Percentiles rank a stretch among this genome's conserved stretches.
Conservation (phyloP, 805 yeast genomes). For the Candida pseudofarinosa region DNA sequence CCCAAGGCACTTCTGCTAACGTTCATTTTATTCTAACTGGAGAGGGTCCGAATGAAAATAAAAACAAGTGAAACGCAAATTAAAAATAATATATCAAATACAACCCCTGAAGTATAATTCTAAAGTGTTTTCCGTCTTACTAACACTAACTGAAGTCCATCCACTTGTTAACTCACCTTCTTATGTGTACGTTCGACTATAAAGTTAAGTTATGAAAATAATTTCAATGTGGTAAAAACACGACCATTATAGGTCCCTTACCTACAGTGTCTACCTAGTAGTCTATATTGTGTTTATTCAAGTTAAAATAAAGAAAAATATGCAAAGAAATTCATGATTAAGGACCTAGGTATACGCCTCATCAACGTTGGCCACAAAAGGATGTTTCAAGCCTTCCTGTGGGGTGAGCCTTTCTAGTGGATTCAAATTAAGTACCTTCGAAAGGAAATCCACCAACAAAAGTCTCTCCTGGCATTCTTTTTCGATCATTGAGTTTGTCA, state of each 20-base stretch:
- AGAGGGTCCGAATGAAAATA: too few species aligned
- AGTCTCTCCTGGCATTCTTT: conserved; percentile 70
- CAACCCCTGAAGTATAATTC: neutral
- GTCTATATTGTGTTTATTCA: neutral
- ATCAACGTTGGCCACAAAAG: conserved; percentile 57
- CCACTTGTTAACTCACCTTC: neutral
- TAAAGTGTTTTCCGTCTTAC: too few species aligned
- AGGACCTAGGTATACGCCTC: neutral
- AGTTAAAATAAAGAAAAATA: neutral
- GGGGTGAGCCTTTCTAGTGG: conserved; percentile 97
- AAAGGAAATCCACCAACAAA: conserved; percentile 70
- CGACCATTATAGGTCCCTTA: neutral
- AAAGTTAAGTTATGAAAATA: neutral
- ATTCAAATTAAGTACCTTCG: conserved; percentile 74
- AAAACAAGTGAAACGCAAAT: too few species aligned
- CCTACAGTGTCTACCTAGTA: too few species aligned
- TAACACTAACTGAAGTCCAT: neutral
- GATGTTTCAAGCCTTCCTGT: conserved; percentile 89
- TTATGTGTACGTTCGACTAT: neutral
- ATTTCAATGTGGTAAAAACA: neutral
- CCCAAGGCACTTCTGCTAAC: conserved; percentile 86
- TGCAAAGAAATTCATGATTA: neutral
- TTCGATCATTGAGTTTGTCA: conserved; percentile 53
- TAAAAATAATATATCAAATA: conserved; percentile 1
- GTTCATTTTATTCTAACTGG: conserved; percentile 52